phyloP scores from a whole-genome alignment of 768 basidiomycete species.

The Astraeus odoratus region DNA sequence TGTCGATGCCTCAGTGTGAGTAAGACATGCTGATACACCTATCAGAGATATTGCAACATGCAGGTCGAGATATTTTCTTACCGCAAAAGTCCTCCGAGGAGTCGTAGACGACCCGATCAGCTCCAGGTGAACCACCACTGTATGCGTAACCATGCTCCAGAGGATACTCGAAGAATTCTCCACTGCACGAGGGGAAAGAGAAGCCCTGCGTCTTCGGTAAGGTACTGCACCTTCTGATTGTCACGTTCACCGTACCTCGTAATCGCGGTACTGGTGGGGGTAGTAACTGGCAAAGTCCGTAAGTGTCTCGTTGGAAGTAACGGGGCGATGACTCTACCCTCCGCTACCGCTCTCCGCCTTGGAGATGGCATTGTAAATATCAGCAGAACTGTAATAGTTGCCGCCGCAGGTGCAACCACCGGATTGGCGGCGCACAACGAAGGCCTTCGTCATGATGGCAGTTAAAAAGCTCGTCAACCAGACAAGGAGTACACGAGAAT shows the following conservation, averaged over 20 bases:
- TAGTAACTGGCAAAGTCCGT: constrained; percentile 11
- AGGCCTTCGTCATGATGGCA: background rate
- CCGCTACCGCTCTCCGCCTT: constrained; percentile 15
- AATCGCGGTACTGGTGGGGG: constrained; percentile 23
- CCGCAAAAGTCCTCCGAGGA: background rate
- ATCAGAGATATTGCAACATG: background rate
- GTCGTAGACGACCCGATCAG: constrained; percentile 20
- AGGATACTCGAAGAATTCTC: constrained; percentile 18
- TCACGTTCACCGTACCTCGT: constrained; percentile 11
- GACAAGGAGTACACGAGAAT: background rate
- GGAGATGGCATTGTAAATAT: constrained; percentile 15
- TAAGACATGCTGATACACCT: background rate
- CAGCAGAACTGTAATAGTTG: constrained; percentile 10
- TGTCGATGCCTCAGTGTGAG: background rate
- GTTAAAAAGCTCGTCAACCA: background rate
- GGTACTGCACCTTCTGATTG: background rate
- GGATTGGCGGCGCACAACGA: constrained; percentile 9
- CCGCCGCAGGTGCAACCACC: constrained; percentile 17
- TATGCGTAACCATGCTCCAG: constrained; percentile 17
- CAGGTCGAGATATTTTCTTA: background rate
- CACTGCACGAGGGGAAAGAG: constrained; percentile 16
- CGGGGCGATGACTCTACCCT: constrained; percentile 6
- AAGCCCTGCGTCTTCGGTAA: constrained; percentile 10
- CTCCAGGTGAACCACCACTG: constrained; percentile 21
- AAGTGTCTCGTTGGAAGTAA: background rate